These are phyloP conservation scores for Cyclocybe cylindracea DNA, from an alignment of 768 basidiomycete genomes.

Conservation along the genomic window DNA sequence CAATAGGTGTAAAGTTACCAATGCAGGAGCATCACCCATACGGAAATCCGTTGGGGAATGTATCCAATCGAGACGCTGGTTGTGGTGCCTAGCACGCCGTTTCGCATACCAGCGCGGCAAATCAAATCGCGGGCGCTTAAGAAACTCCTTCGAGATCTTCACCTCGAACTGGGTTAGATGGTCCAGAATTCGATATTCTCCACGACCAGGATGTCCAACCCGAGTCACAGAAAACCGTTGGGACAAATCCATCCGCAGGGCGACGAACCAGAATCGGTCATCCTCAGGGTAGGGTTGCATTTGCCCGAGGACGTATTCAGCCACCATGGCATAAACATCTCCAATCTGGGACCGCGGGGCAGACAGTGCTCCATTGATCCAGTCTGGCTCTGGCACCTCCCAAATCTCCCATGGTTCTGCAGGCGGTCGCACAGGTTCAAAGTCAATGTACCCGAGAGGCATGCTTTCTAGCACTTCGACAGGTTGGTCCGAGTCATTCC, in stretches of 20 bases:
- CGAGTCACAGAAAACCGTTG: too few relatives aligned
- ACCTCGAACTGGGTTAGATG: background rate
- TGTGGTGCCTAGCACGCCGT: background rate
- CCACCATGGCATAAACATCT: background rate
- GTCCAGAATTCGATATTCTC: too few relatives aligned
- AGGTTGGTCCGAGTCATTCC: too few relatives aligned
- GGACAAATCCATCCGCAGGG: background rate
- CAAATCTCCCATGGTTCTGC: too few relatives aligned
- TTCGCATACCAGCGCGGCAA: background rate
- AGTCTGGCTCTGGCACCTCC: too few relatives aligned
- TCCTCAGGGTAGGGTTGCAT: constrained; percentile 6
- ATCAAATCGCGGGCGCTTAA: background rate
- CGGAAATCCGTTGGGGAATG: background rate
- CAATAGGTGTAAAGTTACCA: background rate
- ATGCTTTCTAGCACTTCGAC: too few relatives aligned
- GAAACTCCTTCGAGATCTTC: background rate
- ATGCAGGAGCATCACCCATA: background rate
- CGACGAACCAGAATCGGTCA: background rate
- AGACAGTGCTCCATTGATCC: too few relatives aligned
- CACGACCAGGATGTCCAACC: too few relatives aligned
- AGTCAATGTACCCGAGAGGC: too few relatives aligned
- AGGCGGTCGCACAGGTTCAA: too few relatives aligned
- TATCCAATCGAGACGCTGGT: background rate
- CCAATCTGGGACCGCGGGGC: background rate
- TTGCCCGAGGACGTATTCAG: background rate